These are phyloP conservation scores for Solanum pinnatisectum DNA, from an alignment of 257 asterid genomes.

Conservation along the genomic window DNA sequence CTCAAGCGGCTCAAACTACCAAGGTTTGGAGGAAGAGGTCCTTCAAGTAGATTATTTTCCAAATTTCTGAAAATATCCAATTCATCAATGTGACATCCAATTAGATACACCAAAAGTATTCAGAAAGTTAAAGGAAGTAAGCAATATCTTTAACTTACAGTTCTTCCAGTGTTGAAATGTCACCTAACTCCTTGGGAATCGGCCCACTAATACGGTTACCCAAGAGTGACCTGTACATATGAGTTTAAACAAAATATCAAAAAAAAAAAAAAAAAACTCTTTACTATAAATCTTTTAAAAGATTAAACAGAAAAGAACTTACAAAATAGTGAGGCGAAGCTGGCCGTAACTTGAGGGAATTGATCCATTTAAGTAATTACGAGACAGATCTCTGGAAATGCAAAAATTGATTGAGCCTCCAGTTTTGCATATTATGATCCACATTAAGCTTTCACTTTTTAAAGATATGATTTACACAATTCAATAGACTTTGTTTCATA, in stretches of 20 bases:
- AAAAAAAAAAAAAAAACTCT: not conserved
- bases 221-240: conserved; percentile 43
- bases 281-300: not conserved
- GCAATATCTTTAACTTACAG: conserved; percentile 45
- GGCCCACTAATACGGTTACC: conserved; percentile 71
- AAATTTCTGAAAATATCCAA: conserved; percentile 30
- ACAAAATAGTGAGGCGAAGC: conserved; percentile 47
- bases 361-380: conserved; percentile 68
- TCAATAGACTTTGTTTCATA: not conserved
- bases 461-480: not conserved
- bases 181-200: conserved; percentile 70
- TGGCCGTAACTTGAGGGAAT: conserved; percentile 46
- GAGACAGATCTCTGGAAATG: conserved; percentile 56
- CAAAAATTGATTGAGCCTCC: not conserved
- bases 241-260: not conserved
- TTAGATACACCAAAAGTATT: conserved; percentile 6
- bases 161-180: conserved; percentile 45
- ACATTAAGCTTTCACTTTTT: not conserved
- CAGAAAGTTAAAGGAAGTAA: not conserved
- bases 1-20: conserved; percentile 56
- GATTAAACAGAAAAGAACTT: conserved; percentile 13
- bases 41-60: conserved; percentile 79
- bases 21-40: conserved; percentile 58
- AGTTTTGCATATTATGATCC: not conserved
- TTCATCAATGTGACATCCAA: conserved; percentile 7